A percentile compares a stretch with the other conserved stretches of the same genome.
Evolutionary conservation across 768 basidiomycete species (phyloP).

Genomic region (Lentinula edodes): DNA sequence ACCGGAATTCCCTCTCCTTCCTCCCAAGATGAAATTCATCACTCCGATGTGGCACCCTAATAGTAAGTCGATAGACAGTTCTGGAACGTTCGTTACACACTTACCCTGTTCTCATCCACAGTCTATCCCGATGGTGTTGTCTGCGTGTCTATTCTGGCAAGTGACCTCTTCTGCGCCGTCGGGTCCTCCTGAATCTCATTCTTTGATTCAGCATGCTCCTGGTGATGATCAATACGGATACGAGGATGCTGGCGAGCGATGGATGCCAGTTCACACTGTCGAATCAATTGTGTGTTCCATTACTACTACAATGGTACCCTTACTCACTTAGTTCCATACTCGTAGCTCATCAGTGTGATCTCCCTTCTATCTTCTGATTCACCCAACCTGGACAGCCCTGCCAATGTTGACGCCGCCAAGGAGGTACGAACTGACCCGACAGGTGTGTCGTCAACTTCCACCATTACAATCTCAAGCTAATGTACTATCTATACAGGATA

Average conservation of each 20-base stretch:
- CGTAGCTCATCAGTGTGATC: conserved; percentile 90
- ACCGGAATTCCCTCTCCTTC: conserved; percentile 80
- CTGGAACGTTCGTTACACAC: not conserved
- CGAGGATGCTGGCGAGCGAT: conserved; percentile 94
- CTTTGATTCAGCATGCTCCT: conserved; percentile 70
- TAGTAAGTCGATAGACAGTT: conserved; percentile 47
- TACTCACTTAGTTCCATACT: conserved; percentile 7
- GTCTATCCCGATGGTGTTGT: conserved; percentile 92
- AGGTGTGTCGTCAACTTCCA: conserved; percentile 34
- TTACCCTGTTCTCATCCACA: conserved; percentile 21
- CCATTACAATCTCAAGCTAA: not conserved
- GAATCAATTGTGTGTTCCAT: conserved; percentile 78
- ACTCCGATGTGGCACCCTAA: conserved; percentile 99
- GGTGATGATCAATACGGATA: conserved; percentile 97
- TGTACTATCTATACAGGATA: conserved; percentile 49
- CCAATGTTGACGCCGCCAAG: conserved; percentile 95
- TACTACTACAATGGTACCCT: conserved; percentile 5
- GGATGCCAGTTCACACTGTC: conserved; percentile 96
- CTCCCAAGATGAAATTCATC: conserved; percentile 94
- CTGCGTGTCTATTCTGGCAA: conserved; percentile 91
- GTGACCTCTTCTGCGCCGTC: conserved; percentile 13
- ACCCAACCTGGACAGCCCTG: conserved; percentile 90
- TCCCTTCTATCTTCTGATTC: conserved; percentile 89
- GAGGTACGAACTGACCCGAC: conserved; percentile 64
- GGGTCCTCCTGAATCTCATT: not conserved